These are phyloP conservation scores for Fusarium austroafricanum DNA, from an alignment of 2,329 filamentous ascomycete genomes.

Conservation along the genomic window DNA sequence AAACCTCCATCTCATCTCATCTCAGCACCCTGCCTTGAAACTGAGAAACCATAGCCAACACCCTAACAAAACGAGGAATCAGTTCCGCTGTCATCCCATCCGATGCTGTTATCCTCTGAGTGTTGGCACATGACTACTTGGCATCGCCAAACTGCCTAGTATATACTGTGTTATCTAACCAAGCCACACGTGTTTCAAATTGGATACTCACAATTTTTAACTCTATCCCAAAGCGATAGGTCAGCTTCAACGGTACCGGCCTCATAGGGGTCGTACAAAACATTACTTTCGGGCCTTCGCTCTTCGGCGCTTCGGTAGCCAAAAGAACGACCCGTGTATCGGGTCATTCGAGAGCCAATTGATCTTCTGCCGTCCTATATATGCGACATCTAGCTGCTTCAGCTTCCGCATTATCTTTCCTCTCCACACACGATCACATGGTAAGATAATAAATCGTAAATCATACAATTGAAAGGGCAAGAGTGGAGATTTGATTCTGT, in stretches of 20 bases:
- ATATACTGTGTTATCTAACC: background rate
- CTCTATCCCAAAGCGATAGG: background rate
- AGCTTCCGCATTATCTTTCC: background rate
- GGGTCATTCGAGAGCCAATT: background rate
- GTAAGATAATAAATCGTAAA: background rate
- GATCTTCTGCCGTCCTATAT: background rate
- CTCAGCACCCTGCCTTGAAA: background rate
- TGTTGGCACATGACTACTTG: background rate
- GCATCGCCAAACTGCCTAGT: background rate
- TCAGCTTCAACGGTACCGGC: background rate
- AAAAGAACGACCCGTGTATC: background rate
- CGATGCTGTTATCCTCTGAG: conserved; percentile 1
- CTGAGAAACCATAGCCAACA: background rate
- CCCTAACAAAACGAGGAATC: conserved; percentile 8
- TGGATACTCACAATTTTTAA: background rate
- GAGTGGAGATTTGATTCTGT: conserved; percentile 49
- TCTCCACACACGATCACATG: background rate
- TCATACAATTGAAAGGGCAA: conserved; percentile 39
- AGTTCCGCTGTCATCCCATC: conserved; percentile 41
- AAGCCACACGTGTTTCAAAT: background rate
- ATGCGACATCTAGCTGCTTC: background rate
- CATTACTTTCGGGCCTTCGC: background rate
- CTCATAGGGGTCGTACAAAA: background rate
- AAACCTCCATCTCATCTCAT: conserved; percentile 2
- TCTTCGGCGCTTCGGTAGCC: conserved; percentile 19